Evolutionary conservation across 2,329 filamentous ascomycete species (phyloP), one percentile per base, ranked within the genome.

Genomic region (Claviceps paspali): DNA sequence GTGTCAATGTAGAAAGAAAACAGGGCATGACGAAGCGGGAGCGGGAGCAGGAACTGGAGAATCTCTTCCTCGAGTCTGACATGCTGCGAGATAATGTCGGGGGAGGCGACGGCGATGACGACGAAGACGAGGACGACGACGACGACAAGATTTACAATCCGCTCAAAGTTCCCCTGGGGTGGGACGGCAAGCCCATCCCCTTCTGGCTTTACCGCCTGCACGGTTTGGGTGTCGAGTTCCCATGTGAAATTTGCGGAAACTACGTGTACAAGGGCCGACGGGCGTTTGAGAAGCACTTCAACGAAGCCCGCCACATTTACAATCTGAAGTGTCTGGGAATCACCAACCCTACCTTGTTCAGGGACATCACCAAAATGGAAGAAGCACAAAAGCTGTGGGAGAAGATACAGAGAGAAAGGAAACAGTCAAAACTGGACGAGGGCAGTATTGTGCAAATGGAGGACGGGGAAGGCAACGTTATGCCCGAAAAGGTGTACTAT

Each of bases 131-230:
- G 28, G 83, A 88, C 30, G 78, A 85, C 11, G 82, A 77, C 28
- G 83, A 88, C 30, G 86, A 94, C 45, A 87, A 79, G 54, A 82
- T 96, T 41, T 95, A 96, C 67, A 98, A 98, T 56, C 91, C 91
- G 0, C 70, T 98, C 46, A 98, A 98, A 55, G 69, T 98, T 2
- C 91, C 91, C 0, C 70, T 98, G 6, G 88, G 85, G 2, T 98
- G 92, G 92, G 91, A 98, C 48, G 91, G 92, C 49, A 98, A 98
- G 55, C 91, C 92, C 0, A 98, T 98, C 49, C 91, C 92, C 0
- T 98, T 91, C 65, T 98, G 91, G 91, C 71, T 98, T 12, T 98
- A 96, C 68, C 91, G 95, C 49, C 70, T 98, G 12, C 91, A 98
- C 53, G 91, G 91, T 1, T 65, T 98, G 19, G 91, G 91, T 7